Evolutionary conservation across 2,329 filamentous ascomycete genomes (phyloP), one percentile per base, ranked within the genome.

Genomic region (Calonectria henricotiae): DNA sequence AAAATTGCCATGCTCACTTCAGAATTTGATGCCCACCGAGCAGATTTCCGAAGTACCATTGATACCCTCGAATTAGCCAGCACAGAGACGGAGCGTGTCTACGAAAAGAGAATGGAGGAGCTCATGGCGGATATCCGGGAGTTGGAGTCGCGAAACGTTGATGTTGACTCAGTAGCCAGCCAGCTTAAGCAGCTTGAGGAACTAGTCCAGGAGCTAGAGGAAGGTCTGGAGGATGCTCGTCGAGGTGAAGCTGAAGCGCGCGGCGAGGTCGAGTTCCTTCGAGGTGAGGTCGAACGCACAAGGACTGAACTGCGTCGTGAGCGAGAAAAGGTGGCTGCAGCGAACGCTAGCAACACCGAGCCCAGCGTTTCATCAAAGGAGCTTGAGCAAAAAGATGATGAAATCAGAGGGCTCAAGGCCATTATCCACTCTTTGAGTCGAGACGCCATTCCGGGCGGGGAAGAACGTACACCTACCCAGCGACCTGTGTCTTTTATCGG

Each of bases 161-260:
- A 99, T 80, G 95, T 99, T 8, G 94, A 98, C 76, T 93, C 91
- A 30, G 95, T 99, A 23, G 95, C 96, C 7, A 89, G 89, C 72
- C 96, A 99, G 82, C 87, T 99, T 65, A 98, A 98, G 84, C 95
- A 98, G 82, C 87, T 99, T 1, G 96, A 98, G 81, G 96, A 98
- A 80, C 89, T 98, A 39, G 96, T 99, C 2, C 96, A 97, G 76
- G 96, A 99, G 81, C 89, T 99, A 0, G 96, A 99, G 82, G 96
- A 99, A 82, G 96, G 96, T 0, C 87, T 99, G 1, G 96, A 99
- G 83, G 96, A 99, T 83, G 95, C 96, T 58, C 89, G 96, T 65
- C 89, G 96, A 67, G 96, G 96, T 7, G 96, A 99, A 83, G 96
- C 96, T 11, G 96, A 99, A 84, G 96, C 96, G 35, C 90, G 96